A percentile compares a stretch with the other conserved stretches of the same genome.
These are phyloP conservation scores for Cryptococcus amylolentus DNA, from an alignment of 1,284 basidiomycete species.

Conservation along the genomic window DNA sequence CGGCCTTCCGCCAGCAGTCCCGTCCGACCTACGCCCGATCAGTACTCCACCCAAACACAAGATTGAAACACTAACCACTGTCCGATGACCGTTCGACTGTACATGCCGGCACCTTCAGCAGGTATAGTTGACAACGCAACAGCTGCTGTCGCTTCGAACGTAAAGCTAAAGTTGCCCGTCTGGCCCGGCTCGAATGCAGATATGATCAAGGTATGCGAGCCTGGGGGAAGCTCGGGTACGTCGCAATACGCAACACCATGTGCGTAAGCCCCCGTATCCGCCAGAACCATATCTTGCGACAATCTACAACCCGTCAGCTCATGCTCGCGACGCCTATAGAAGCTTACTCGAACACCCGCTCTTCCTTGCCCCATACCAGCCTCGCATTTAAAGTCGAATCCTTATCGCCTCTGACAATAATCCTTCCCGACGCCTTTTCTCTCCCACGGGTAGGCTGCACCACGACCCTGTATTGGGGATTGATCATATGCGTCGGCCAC, in stretches of 20 bases:
- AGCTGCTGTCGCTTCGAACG: conserved; percentile 60
- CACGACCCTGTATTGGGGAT: conserved; percentile 78
- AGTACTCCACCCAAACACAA: not conserved
- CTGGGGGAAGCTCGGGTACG: conserved; percentile 57
- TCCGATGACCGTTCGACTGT: conserved; percentile 61
- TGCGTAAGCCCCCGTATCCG: conserved; percentile 73
- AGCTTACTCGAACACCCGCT: conserved; percentile 68
- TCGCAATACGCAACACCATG: conserved; percentile 68
- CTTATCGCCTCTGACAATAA: conserved; percentile 60
- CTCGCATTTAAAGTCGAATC: conserved; percentile 72
- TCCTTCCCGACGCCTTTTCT: conserved; percentile 49
- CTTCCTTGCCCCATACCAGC: conserved; percentile 69
- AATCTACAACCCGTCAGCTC: conserved; percentile 50
- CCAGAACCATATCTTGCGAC: conserved; percentile 63
- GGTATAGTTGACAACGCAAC: conserved; percentile 49
- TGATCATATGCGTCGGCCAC: conserved; percentile 76
- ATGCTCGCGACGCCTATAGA: not conserved
- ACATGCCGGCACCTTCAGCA: conserved; percentile 90
- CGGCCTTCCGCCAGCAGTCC: conserved; percentile 63
- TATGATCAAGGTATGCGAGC: conserved; percentile 73
- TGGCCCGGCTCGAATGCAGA: conserved; percentile 76
- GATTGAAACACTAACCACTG: conserved; percentile 58
- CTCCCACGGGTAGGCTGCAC: conserved; percentile 52
- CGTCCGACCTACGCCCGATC: conserved; percentile 52
- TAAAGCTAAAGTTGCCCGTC: conserved; percentile 62